A percentile compares a stretch with the other conserved stretches of the same genome.
These are phyloP conservation scores for Misopates orontium DNA, from an alignment of 257 asterid genomes.

Conservation along the genomic window DNA sequence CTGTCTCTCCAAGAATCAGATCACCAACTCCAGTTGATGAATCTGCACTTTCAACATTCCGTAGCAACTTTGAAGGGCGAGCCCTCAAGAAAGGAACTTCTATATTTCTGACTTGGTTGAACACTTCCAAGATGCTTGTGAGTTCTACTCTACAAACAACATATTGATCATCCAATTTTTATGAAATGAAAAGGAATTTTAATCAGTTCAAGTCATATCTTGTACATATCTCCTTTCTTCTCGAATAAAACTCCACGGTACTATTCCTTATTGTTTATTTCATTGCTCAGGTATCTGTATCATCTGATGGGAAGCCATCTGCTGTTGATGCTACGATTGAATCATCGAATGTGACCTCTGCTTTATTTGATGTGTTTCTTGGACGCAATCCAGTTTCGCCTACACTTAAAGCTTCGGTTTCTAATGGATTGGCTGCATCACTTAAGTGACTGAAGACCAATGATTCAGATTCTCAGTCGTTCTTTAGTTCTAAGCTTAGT, in stretches of 20 bases:
- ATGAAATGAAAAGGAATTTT: not conserved
- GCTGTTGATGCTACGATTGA: conserved; percentile 68
- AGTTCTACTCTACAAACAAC: conserved; percentile 30
- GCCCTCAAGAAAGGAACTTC: conserved; percentile 78
- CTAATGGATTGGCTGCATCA: conserved; percentile 57
- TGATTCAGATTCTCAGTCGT: conserved; percentile 10
- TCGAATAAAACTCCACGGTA: conserved; percentile 3
- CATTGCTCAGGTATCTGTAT: conserved; percentile 58
- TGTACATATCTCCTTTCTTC: not conserved
- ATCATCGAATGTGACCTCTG: conserved; percentile 66
- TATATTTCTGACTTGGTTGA: conserved; percentile 84
- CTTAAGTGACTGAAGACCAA: conserved; percentile 41
- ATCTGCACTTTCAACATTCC: conserved; percentile 68
- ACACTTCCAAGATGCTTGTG: conserved; percentile 75
- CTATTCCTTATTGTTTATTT: not conserved
- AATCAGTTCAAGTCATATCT: not conserved
- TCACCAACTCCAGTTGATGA: conserved; percentile 60
- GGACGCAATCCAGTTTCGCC: conserved; percentile 85
- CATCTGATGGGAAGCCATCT: conserved; percentile 67
- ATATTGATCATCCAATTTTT: not conserved
- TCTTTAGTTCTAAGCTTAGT: conserved; percentile 21
- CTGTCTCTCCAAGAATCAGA: conserved; percentile 74
- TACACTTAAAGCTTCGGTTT: conserved; percentile 68
- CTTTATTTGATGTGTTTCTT: conserved; percentile 83
- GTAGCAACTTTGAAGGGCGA: conserved; percentile 63